These are phyloP conservation scores for Lentinula edodes DNA, from an alignment of 768 basidiomycete species.

Conservation along the genomic window DNA sequence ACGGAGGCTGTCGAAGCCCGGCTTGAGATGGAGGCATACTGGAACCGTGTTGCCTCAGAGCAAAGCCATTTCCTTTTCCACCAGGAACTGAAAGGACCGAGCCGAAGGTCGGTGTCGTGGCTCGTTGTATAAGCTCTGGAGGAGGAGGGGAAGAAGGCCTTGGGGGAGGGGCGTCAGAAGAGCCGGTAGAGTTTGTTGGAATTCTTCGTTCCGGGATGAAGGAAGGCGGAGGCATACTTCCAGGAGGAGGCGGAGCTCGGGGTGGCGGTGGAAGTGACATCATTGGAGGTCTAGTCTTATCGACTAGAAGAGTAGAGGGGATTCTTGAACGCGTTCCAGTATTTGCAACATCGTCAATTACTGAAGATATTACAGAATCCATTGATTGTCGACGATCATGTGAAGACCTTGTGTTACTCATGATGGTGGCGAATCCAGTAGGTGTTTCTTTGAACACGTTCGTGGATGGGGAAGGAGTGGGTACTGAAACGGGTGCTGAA, in stretches of 20 bases:
- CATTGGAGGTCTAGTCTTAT: constrained; percentile 80
- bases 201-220: constrained; percentile 69
- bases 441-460: constrained; percentile 5
- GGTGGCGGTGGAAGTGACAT: constrained; percentile 82
- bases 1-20: constrained; percentile 64
- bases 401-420: constrained; percentile 35
- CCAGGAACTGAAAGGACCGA: constrained; percentile 49
- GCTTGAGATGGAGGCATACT: constrained; percentile 70
- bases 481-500: constrained; percentile 27
- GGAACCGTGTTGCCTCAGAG: constrained; percentile 59
- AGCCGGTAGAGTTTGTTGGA: constrained; percentile 34
- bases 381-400: constrained; percentile 68
- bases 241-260: constrained; percentile 55
- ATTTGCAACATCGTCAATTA: constrained; percentile 37
- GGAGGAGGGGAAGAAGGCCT: constrained; percentile 93
- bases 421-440: constrained; percentile 7
- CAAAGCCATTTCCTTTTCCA: constrained; percentile 30
- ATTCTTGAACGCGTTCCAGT: constrained; percentile 46
- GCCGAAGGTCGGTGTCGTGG: constrained; percentile 81
- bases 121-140: constrained; percentile 85
- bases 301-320: constrained; percentile 50
- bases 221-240: constrained; percentile 67
- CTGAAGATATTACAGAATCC: constrained; percentile 59
- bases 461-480: constrained; percentile 25
- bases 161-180: constrained; percentile 65